Conservation (phyloP, 768 basidiomycete genomes). For the Kwoniella pini region DNA sequence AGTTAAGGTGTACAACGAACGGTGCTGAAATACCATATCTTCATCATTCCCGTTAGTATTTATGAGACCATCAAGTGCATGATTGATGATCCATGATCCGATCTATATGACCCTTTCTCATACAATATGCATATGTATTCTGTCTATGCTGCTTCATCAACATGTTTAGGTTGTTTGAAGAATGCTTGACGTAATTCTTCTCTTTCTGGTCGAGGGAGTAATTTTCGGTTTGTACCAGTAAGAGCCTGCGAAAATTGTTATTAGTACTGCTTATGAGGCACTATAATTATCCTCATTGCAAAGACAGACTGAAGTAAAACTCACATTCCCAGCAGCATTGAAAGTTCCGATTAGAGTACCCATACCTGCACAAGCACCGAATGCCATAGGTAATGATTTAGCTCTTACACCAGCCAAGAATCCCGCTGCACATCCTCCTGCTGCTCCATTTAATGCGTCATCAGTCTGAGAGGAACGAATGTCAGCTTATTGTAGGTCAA, state of each 20-base stretch:
- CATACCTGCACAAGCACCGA: slow-evolving; percentile 74
- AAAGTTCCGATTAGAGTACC: slow-evolving; percentile 79
- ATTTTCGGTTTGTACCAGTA: slow-evolving; percentile 45
- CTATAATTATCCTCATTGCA: too few species aligned
- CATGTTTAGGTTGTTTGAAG: slow-evolving; percentile 67
- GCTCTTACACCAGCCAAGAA: slow-evolving; percentile 85
- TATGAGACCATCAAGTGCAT: too few species aligned
- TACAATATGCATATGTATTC: background rate
- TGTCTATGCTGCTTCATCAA: slow-evolving; percentile 14
- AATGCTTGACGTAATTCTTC: slow-evolving; percentile 77
- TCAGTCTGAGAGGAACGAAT: slow-evolving; percentile 58
- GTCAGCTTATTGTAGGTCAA: slow-evolving; percentile 13
- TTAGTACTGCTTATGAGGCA: too few species aligned
- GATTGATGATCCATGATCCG: background rate
- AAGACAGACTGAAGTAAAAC: slow-evolving; percentile 9
- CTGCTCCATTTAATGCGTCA: slow-evolving; percentile 78
- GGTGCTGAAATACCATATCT: too few species aligned
- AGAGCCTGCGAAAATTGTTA: slow-evolving; percentile 21
- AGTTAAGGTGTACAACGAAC: too few species aligned
- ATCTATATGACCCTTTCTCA: background rate
- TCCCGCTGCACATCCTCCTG: slow-evolving; percentile 88
- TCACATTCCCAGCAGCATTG: slow-evolving; percentile 69
- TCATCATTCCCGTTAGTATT: too few species aligned
- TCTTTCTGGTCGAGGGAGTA: slow-evolving; percentile 51
- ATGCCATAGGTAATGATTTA: slow-evolving; percentile 77